Evolutionary conservation across 2,329 filamentous ascomycete species (phyloP).

Genomic region (Madurella fahalii): DNA sequence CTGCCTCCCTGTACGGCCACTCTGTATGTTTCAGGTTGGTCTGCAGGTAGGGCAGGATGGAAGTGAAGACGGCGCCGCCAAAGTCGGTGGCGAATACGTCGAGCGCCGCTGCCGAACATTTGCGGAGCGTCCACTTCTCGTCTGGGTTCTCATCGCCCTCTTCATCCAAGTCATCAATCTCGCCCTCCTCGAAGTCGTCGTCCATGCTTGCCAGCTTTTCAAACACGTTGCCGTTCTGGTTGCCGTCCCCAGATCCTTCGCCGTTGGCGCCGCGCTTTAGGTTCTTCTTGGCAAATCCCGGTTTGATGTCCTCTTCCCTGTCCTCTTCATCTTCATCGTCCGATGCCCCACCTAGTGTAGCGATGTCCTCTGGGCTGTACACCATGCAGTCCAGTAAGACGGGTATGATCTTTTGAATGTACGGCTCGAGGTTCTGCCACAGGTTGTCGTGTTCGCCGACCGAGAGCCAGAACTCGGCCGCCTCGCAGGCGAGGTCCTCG

Average conservation of each 20-base stretch:
- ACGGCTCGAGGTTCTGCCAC: conserved; percentile 70
- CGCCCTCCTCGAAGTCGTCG: conserved; percentile 80
- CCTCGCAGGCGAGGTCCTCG: conserved; percentile 86
- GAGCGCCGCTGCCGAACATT: conserved; percentile 92
- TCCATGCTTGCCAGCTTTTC: conserved; percentile 57
- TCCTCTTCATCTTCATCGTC: conserved; percentile 93
- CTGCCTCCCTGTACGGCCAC: conserved; percentile 90
- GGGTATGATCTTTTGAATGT: conserved; percentile 80
- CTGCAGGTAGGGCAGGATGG: conserved; percentile 87
- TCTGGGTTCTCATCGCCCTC: conserved; percentile 77
- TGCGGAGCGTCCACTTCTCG: conserved; percentile 90
- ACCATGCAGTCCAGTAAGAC: conserved; percentile 93
- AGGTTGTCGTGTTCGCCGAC: conserved; percentile 83
- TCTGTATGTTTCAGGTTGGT: conserved; percentile 82
- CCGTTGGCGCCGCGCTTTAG: conserved; percentile 55
- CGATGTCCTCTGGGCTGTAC: conserved; percentile 90
- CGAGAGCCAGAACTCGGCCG: conserved; percentile 95
- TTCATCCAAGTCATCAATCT: conserved; percentile 70
- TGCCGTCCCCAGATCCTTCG: conserved; percentile 10
- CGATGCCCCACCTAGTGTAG: conserved; percentile 74
- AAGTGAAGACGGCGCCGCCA: conserved; percentile 79
- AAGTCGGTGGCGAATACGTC: conserved; percentile 94
- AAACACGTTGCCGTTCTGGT: conserved; percentile 52
- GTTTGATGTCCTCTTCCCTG: conserved; percentile 84
- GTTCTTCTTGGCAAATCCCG: conserved; percentile 74